Conservation (phyloP, 352 stramenopile genomes). For the Phytophthora quininea region DNA sequence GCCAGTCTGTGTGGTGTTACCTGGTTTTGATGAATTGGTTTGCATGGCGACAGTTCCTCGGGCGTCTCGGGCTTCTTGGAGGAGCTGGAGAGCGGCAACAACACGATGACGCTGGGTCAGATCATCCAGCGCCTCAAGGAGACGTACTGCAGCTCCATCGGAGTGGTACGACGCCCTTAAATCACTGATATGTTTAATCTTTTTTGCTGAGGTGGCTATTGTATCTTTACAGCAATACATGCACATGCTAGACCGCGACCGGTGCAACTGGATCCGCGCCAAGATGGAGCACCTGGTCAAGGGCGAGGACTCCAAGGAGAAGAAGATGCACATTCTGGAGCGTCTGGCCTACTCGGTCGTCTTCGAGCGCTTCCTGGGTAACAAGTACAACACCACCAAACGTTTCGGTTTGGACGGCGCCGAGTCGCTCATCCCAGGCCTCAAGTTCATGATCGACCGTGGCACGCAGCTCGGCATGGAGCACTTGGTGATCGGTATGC, state of each 20-base stretch:
- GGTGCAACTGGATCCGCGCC: constrained; percentile 98
- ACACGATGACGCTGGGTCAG: constrained; percentile 93
- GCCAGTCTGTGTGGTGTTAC: constrained; percentile 71
- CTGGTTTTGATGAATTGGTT: background rate
- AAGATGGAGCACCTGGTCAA: background rate
- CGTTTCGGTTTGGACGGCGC: constrained; percentile 98
- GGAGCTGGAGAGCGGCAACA: constrained; percentile 69
- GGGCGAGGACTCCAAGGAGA: constrained; percentile 64
- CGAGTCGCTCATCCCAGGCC: constrained; percentile 95
- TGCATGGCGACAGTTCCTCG: background rate
- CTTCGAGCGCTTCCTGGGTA: constrained; percentile 98
- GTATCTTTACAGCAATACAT: constrained; percentile 93
- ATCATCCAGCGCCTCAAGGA: constrained; percentile 94
- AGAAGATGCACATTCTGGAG: constrained; percentile 95
- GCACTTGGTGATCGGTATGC: constrained; percentile 99
- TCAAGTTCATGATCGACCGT: constrained; percentile 95
- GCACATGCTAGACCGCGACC: constrained; percentile 96
- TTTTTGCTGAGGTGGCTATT: background rate
- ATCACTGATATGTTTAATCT: background rate
- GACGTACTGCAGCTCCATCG: constrained; percentile 97
- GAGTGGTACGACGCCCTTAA: constrained; percentile 67
- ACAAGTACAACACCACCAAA: constrained; percentile 95
- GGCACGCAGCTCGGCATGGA: constrained; percentile 96
- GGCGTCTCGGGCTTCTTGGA: constrained; percentile 62
- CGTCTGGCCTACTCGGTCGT: constrained; percentile 95